Percentiles rank a stretch among this genome's conserved stretches.
Evolutionary conservation across 129 eudicot species (phyloP).

Genomic region (Escallonia herrerae): DNA sequence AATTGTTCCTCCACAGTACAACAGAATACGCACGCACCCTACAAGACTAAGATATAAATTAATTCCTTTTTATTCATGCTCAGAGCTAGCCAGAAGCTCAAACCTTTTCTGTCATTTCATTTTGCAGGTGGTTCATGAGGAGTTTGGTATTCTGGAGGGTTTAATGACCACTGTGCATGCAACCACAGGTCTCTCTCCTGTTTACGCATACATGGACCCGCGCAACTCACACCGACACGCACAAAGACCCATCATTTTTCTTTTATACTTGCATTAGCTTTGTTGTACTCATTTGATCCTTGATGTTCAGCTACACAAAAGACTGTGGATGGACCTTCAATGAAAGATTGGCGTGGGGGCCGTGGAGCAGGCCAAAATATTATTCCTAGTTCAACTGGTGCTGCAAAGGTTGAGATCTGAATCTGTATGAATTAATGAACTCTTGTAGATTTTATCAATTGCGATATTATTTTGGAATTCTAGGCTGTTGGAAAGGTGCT

Average conservation of each 20-base stretch:
- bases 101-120: background rate
- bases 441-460: background rate
- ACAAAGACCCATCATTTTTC: background rate
- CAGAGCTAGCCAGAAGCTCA: background rate
- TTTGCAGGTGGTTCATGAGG: slow-evolving; percentile 89
- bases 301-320: slow-evolving; percentile 77
- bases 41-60: too few relatives aligned
- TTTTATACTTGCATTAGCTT: background rate
- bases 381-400: slow-evolving; percentile 97
- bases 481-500: slow-evolving; percentile 98
- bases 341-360: slow-evolving; percentile 99
- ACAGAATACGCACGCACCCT: too few relatives aligned
- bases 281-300: background rate
- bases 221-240: too few relatives aligned
- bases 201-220: background rate
- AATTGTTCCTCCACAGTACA: too few relatives aligned
- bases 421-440: background rate
- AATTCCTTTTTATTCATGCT: background rate
- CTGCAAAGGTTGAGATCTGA: slow-evolving; percentile 61
- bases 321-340: slow-evolving; percentile 97
- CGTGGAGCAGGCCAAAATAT: slow-evolving; percentile 96
- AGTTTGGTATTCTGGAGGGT: slow-evolving; percentile 93
- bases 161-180: slow-evolving; percentile 98
- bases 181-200: slow-evolving; percentile 62
- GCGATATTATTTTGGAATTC: background rate